phyloP scores from a whole-genome alignment of 1,284 basidiomycete species.

The Peniophora sp. region DNA sequence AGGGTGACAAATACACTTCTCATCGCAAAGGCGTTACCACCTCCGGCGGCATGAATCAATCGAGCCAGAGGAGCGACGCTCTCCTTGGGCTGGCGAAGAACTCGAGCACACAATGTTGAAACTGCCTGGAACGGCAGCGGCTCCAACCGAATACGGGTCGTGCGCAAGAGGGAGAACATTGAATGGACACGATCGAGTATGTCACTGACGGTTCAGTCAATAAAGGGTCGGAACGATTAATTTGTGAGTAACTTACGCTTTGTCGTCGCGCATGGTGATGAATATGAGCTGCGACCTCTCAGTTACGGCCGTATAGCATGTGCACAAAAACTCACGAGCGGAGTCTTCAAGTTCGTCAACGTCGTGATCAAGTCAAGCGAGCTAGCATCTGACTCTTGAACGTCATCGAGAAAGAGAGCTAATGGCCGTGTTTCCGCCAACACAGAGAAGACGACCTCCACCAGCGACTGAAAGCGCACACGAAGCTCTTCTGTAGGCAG shows the following conservation, averaged over 20 bases:
- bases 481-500: slow-evolving; percentile 52
- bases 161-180: slow-evolving; percentile 46
- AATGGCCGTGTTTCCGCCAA: slow-evolving; percentile 61
- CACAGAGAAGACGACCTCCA: slow-evolving; percentile 60
- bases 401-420: slow-evolving; percentile 61
- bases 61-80: slow-evolving; percentile 45
- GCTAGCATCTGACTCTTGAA: slow-evolving; percentile 63
- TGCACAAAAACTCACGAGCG: slow-evolving; percentile 36
- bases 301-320: slow-evolving; percentile 3
- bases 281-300: slow-evolving; percentile 46
- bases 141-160: slow-evolving; percentile 58
- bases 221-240: background rate
- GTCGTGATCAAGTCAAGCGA: slow-evolving; percentile 58
- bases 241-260: slow-evolving; percentile 27
- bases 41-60: slow-evolving; percentile 47
- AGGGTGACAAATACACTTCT: slow-evolving; percentile 45
- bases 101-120: slow-evolving; percentile 49
- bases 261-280: slow-evolving; percentile 54
- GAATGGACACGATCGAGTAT: slow-evolving; percentile 41
- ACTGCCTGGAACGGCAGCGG: slow-evolving; percentile 49
- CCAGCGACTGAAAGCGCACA: slow-evolving; percentile 58
- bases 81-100: slow-evolving; percentile 51
- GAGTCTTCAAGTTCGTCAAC: slow-evolving; percentile 52
- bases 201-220: slow-evolving; percentile 20
- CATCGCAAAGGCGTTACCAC: slow-evolving; percentile 59